Percentiles rank a stretch among this genome's conserved stretches.
These are phyloP conservation scores for Arthrobotrys megalospora DNA, from an alignment of 2,329 filamentous ascomycete species.

Conservation along the genomic window DNA sequence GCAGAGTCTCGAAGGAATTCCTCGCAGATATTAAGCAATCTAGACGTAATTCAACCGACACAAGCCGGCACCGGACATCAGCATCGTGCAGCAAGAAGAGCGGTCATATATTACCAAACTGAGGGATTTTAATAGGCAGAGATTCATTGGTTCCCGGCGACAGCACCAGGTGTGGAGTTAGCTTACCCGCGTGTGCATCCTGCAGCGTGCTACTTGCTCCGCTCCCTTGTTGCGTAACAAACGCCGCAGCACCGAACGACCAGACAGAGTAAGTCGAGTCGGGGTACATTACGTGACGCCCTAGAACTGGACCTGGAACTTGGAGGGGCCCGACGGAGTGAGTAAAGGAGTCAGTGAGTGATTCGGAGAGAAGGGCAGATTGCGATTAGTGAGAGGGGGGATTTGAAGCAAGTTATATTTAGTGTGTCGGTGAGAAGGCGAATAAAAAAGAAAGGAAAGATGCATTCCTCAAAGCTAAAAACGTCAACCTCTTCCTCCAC, in stretches of 20 bases:
- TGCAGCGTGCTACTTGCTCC: constrained; percentile 30
- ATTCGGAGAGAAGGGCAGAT: constrained; percentile 43
- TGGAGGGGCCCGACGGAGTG: constrained; percentile 18
- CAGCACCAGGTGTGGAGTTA: constrained; percentile 42
- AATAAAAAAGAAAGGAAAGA: constrained; percentile 34
- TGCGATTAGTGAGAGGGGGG: constrained; percentile 12
- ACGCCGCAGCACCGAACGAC: constrained; percentile 43
- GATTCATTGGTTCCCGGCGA: constrained; percentile 52
- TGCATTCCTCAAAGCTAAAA: constrained; percentile 48
- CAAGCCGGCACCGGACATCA: constrained; percentile 43
- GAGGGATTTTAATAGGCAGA: constrained; percentile 60
- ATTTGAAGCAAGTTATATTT: constrained; percentile 17
- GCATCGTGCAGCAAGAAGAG: constrained; percentile 4
- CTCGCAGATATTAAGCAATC: constrained; percentile 19
- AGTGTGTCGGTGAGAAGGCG: constrained; percentile 21
- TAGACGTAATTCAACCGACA: constrained; percentile 37
- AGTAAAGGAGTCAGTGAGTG: constrained; percentile 17
- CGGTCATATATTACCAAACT: constrained; percentile 22
- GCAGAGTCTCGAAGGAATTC: constrained; percentile 19
- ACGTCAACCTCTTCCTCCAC: constrained; percentile 30
- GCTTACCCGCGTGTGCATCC: constrained; percentile 58
- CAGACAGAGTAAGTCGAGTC: constrained; percentile 57
- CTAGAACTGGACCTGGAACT: constrained; percentile 17
- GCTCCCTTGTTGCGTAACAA: constrained; percentile 52
- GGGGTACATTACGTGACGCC: constrained; percentile 34